Conservation (phyloP, 202 grass and related monocot species). For the Eragrostis tef region DNA sequence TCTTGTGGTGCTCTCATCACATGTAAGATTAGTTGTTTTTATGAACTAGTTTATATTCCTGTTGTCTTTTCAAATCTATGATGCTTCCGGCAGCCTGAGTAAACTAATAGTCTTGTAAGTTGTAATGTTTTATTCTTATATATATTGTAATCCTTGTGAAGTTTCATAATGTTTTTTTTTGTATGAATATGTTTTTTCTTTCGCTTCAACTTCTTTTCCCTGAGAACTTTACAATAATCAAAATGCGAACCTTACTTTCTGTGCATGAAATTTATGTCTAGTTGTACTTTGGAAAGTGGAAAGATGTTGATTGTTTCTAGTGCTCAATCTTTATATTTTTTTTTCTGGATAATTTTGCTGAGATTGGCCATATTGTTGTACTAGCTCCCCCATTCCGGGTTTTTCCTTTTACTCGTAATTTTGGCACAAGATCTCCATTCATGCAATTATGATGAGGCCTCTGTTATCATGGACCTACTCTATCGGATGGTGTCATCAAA, state of each 20-base stretch:
- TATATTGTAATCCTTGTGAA: neutral
- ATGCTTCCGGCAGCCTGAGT: neutral
- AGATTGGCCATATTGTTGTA: slow-evolving; percentile 43
- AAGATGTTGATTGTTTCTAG: slow-evolving; percentile 26
- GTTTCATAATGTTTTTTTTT: neutral
- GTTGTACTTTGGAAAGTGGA: slow-evolving; percentile 1
- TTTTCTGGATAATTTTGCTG: slow-evolving; percentile 46
- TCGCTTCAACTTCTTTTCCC: neutral
- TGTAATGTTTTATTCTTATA: no score
- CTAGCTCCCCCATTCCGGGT: slow-evolving; percentile 82
- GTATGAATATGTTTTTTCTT: neutral
- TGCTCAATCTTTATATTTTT: neutral
- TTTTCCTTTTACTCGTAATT: slow-evolving; percentile 74
- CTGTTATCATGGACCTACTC: slow-evolving; percentile 66
- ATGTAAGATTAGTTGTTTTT: neutral
- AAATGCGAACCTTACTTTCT: neutral
- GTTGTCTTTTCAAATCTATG: neutral
- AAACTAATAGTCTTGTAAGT: neutral
- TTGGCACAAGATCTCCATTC: slow-evolving; percentile 72
- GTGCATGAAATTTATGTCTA: neutral
- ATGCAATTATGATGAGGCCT: slow-evolving; percentile 65
- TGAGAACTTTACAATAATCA: neutral
- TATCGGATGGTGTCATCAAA: slow-evolving; percentile 74
- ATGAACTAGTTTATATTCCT: neutral
- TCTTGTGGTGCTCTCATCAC: neutral